Evolutionary conservation across 495 filamentous ascomycete genomes (phyloP), one percentile per base, ranked within the genome.

Genomic region (Filosporella fistucella): DNA sequence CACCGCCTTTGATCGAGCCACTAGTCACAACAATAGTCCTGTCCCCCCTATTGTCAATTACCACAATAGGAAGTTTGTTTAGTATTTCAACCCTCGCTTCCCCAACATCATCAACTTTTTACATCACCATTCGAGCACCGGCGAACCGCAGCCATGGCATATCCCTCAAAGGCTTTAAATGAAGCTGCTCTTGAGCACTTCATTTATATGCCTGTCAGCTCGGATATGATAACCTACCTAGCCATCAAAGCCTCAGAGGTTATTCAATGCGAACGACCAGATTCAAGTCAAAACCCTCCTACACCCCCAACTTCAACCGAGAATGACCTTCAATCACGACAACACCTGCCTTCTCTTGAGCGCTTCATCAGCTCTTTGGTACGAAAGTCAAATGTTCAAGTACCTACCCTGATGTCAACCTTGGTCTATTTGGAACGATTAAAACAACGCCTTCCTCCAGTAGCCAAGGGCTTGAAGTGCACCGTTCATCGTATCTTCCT

Each of bases 401-500:
- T 96, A 36, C 88, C 91, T 1, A 98, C 93, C 14, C 79, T 98
- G 51, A 97, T 97, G 94, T 89, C 88, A 44, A 88, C 89, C 5
- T 76, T 97, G 3, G 89, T 98, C 60, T 98, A 96, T 71, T 84
- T 98, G 37, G 78, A 75, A 56, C 81, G 93, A 30, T 77, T 98
- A 51, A 86, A 82, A 62, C 73, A 82, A 43, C 81, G 88, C 29
- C 78, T 98, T 6, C 91, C 93, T 18, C 85, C 91, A 32, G 89
- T 95, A 56, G 94, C 93, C 57, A 97, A 96, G 73, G 93, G 93
- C 55, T 87, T 97, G 72, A 86, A 88, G 33, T 98, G 93, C 74
- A 98, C 93, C 12, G 90, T 93, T 34, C 93, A 98, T 47, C 86
- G 93, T 34, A 98, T 98, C 90, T 97, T 98, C 62, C 74, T 98